Conservation (phyloP, 2,329 filamentous ascomycete genomes). For the Microsporum audouinii region DNA sequence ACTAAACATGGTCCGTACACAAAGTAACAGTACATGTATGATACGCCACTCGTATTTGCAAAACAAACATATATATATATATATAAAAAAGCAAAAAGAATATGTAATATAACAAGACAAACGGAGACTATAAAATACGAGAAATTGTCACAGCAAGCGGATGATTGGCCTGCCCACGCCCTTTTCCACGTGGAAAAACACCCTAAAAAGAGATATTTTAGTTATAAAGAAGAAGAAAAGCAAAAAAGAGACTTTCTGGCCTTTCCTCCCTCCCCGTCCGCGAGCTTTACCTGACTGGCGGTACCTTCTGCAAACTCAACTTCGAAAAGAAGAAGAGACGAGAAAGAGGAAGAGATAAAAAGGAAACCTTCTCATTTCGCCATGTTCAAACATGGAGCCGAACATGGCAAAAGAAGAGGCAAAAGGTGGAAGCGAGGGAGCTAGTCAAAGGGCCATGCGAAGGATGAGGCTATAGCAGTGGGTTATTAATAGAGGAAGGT, state of each 20-base stretch:
- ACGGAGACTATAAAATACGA: not conserved
- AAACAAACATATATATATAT: not conserved
- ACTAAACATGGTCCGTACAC: not conserved
- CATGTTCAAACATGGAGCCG: too few species aligned
- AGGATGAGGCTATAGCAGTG: not conserved
- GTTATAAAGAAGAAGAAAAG: not conserved
- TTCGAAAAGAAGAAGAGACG: not conserved
- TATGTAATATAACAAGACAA: not conserved
- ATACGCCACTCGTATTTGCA: not conserved
- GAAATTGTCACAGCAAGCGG: not conserved
- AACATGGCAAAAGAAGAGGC: not conserved
- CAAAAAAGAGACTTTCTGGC: not conserved
- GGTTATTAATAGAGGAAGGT: not conserved
- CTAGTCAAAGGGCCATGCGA: not conserved
- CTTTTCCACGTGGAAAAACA: slow-evolving; percentile 1
- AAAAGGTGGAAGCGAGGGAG: not conserved
- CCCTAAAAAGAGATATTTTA: not conserved
- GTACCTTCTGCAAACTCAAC: slow-evolving; percentile 1
- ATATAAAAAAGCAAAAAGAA: not conserved
- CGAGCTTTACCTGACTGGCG: slow-evolving; percentile 3
- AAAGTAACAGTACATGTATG: not conserved
- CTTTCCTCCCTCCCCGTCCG: not conserved
- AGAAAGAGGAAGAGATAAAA: not conserved
- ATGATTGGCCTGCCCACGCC: slow-evolving; percentile 1
- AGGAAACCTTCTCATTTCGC: not conserved